These are phyloP conservation scores for Talaromyces adpressus DNA, from an alignment of 495 filamentous ascomycete genomes.

Conservation along the genomic window DNA sequence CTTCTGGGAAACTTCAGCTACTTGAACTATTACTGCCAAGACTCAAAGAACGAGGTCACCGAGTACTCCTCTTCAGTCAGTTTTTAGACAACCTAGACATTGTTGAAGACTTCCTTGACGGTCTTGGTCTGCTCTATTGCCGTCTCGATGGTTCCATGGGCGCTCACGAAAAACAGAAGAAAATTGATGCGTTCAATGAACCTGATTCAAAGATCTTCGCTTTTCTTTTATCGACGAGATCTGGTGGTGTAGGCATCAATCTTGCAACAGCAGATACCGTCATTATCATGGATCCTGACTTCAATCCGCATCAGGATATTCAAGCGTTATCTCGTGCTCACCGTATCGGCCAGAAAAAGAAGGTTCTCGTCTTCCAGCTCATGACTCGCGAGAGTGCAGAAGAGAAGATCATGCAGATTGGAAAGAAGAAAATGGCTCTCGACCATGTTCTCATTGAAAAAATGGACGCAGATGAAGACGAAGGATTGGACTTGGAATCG, in stretches of 20 bases:
- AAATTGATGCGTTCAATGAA: conserved; percentile 90
- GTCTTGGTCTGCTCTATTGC: conserved; percentile 60
- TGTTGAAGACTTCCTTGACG: conserved; percentile 81
- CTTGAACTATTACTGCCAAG: conserved; percentile 88
- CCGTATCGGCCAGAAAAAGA: conserved; percentile 91
- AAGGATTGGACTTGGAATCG: conserved; percentile 70
- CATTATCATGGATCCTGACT: conserved; percentile 96
- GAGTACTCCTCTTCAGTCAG: conserved; percentile 94
- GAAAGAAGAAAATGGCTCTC: conserved; percentile 88
- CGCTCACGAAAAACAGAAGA: conserved; percentile 80
- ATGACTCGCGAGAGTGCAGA: conserved; percentile 84
- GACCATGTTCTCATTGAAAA: conserved; percentile 91
- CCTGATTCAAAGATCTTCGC: conserved; percentile 75
- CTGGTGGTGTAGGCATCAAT: conserved; percentile 96
- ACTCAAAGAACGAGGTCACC: conserved; percentile 78
- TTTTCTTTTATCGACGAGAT: conserved; percentile 87
- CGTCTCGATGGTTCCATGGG: conserved; percentile 81
- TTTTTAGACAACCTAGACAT: conserved; percentile 85
- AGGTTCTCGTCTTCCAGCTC: conserved; percentile 89
- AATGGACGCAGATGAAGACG: conserved; percentile 73
- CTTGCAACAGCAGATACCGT: conserved; percentile 96
- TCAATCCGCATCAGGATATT: conserved; percentile 97
- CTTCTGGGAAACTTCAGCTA: conserved; percentile 82
- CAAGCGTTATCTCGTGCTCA: conserved; percentile 92
- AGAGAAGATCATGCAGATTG: conserved; percentile 94